Evolutionary conservation across 257 asterid species (phyloP).

Genomic region (Jacaranda copaia): DNA sequence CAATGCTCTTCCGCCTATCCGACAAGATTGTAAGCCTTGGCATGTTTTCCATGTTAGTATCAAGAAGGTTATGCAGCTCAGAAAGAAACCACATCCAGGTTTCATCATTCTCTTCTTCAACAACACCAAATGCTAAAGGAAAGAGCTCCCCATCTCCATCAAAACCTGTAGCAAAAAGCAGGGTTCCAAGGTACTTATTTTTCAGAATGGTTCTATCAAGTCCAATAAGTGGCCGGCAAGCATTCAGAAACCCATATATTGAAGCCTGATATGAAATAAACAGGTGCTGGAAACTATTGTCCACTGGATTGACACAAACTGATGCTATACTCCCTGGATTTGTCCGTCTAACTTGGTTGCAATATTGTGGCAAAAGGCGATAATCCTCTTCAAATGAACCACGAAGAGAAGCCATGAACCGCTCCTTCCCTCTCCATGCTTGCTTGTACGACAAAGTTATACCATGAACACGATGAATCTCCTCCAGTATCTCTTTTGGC

Average conservation of each 20-base stretch:
- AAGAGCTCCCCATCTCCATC: conserved; percentile 75
- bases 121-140: conserved; percentile 80
- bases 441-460: conserved; percentile 77
- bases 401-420: conserved; percentile 66
- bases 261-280: conserved; percentile 79
- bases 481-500: conserved; percentile 78
- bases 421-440: conserved; percentile 82
- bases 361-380: conserved; percentile 70
- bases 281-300: conserved; percentile 64
- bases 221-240: conserved; percentile 69
- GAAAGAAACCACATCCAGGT: conserved; percentile 82
- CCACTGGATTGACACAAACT: conserved; percentile 56
- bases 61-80: conserved; percentile 67
- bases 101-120: conserved; percentile 71
- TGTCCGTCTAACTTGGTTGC: conserved; percentile 62
- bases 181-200: conserved; percentile 68
- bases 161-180: conserved; percentile 73
- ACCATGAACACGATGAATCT: conserved; percentile 74
- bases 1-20: conserved; percentile 60
- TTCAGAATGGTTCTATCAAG: conserved; percentile 62
- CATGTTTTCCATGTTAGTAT: conserved; percentile 71
- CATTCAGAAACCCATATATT: conserved; percentile 68
- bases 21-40: conserved; percentile 75
- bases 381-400: conserved; percentile 80
- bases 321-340: conserved; percentile 82